A percentile compares a stretch with the other conserved stretches of the same genome.
phyloP scores from a whole-genome alignment of 306 rosid species.

The Hippophae gyantsensis region DNA sequence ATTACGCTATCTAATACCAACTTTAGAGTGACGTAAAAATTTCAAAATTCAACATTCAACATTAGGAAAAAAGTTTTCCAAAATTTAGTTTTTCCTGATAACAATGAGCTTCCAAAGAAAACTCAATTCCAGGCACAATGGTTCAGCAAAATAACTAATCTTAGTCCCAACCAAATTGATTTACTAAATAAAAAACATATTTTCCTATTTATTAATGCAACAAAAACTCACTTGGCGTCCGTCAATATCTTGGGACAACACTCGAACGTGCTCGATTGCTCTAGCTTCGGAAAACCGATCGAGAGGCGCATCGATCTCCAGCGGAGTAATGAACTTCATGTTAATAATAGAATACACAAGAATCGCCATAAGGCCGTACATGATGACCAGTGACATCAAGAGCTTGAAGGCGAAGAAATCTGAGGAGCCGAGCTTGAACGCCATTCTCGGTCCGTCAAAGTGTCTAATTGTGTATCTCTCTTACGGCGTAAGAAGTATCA shows the following conservation, averaged over 20 bases:
- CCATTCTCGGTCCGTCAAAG: constrained; percentile 29
- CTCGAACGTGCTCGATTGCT: constrained; percentile 63
- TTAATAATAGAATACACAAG: constrained; percentile 48
- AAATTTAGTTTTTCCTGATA: too few species aligned
- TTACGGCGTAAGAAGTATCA: too few species aligned
- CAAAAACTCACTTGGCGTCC: constrained; percentile 69
- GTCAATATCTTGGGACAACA: constrained; percentile 71
- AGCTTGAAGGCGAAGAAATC: constrained; percentile 64
- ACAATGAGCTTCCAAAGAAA: neutral
- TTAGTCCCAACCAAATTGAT: constrained; percentile 1
- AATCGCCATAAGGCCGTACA: constrained; percentile 59
- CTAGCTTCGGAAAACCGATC: constrained; percentile 84
- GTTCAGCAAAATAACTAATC: neutral
- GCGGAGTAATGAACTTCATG: constrained; percentile 76
- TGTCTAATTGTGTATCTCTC: constrained; percentile 3
- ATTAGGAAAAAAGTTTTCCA: too few species aligned
- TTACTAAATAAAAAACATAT: neutral
- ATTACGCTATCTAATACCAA: too few species aligned
- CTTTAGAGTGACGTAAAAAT: too few species aligned
- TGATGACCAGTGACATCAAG: constrained; percentile 32
- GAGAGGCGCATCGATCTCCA: constrained; percentile 59
- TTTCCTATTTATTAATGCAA: neutral
- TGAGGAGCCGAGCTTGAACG: constrained; percentile 35
- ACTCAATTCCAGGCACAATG: neutral
- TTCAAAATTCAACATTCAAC: too few species aligned